Conservation (phyloP, 495 filamentous ascomycete genomes). For the Hyaloscypha hepaticicola region DNA sequence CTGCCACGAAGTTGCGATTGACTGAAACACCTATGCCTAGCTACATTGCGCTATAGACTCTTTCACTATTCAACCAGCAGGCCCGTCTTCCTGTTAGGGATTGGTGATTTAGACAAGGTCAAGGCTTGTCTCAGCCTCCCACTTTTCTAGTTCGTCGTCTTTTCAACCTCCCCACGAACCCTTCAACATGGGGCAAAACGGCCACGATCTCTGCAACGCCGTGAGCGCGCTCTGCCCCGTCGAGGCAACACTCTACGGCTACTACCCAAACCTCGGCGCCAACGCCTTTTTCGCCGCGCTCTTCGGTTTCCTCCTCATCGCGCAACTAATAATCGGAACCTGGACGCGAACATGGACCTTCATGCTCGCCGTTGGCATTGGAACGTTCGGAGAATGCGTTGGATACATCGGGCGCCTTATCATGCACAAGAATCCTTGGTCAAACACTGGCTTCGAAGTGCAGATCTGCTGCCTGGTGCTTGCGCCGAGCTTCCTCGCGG, state of each 20-base stretch:
- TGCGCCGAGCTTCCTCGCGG: slow-evolving; percentile 46
- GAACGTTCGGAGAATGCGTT: slow-evolving; percentile 39
- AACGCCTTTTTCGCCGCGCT: slow-evolving; percentile 39
- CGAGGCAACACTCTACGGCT: slow-evolving; percentile 32
- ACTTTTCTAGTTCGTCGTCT: no score
- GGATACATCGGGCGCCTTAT: slow-evolving; percentile 43
- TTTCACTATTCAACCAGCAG: not conserved
- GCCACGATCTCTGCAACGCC: not conserved
- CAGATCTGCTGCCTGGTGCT: slow-evolving; percentile 27
- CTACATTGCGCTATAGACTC: not conserved
- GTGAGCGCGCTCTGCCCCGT: slow-evolving; percentile 35
- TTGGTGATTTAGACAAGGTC: no score
- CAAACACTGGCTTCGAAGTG: slow-evolving; percentile 32
- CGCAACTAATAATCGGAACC: slow-evolving; percentile 25
- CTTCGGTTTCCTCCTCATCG: slow-evolving; percentile 32
- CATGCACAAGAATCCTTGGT: slow-evolving; percentile 43
- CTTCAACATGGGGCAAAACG: not conserved
- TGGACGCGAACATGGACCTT: slow-evolving; percentile 37
- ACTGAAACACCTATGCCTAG: no score
- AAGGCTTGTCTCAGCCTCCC: no score
- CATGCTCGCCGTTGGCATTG: slow-evolving; percentile 35
- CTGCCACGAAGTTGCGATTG: not conserved
- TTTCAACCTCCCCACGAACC: slow-evolving; percentile 20
- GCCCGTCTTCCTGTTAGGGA: not conserved
- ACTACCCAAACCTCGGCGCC: slow-evolving; percentile 38